Base-by-base conservation (phyloP, 192 early-diverging fungal species). In the Podila epicladia region DNA sequence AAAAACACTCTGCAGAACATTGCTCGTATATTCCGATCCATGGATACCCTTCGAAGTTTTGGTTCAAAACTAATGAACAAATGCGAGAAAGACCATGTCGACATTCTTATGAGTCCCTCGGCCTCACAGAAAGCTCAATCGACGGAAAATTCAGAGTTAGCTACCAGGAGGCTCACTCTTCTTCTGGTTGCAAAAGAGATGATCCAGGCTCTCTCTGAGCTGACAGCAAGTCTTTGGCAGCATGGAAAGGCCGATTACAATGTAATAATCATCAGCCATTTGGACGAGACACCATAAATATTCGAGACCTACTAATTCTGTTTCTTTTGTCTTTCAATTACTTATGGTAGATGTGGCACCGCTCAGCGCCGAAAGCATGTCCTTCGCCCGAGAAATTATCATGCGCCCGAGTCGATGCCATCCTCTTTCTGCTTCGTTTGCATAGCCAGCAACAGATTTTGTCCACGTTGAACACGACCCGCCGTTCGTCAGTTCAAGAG, bases 21-120 rank as follows among this genome's bases (percentile, higher is more conserved):
- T 22, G 77, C 77, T 2, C 26, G 77, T 31, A 73, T 80, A 15
- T 80, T 80, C 57, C 65, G 77, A 17, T 73, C 71, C 3, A 64
- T 80, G 66, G 77, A 80, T 15, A 73, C 50, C 3, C 35, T 80
- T 29, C 60, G 77, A 26, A 69, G 67, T 32, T 69, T 80, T 17
- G 77, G 77, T 35, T 69, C 67, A 0, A 80, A 73, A 50, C 37
- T 58, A 9, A 33, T 80, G 20, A 67, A 72, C 20, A 69, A 22
- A 19, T 48, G 9, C 13, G 77, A 73, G 20, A 68, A 69, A 5
- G 71, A n/a, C 0, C 3, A 20, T 9, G 28, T 22, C 5, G 33
- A 12, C 24, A 37, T 17, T 8, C 15, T n/a, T 12, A 12, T 20
- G 22, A 37, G 33, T 22, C 15, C 29, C 19, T 59, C 55, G n/a